Percentiles rank a stretch among this genome's conserved stretches.
Conservation (phyloP, 179 eudicot species). For the Silene coronaria region DNA sequence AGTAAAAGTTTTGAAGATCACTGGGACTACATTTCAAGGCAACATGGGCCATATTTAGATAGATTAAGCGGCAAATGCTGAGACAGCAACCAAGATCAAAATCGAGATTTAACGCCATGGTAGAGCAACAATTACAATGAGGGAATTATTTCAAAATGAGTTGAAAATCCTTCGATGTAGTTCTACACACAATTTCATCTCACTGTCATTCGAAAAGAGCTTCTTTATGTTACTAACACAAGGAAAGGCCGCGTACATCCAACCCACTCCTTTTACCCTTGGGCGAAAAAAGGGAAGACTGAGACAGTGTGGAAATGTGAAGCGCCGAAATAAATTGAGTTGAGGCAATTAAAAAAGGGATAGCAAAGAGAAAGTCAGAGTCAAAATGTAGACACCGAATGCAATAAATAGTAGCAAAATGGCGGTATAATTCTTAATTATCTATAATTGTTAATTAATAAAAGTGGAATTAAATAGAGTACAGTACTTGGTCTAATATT, state of each 20-base stretch:
- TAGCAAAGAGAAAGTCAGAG: background rate
- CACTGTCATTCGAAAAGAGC: too few species aligned
- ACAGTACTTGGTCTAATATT: background rate
- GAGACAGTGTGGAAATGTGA: background rate
- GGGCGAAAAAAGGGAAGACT: background rate
- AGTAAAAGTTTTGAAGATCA: background rate
- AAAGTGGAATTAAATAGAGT: background rate
- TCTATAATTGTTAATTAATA: background rate
- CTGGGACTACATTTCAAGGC: background rate
- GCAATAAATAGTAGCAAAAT: background rate
- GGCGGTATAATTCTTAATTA: background rate
- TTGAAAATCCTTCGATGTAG: too few species aligned
- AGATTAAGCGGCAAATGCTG: background rate
- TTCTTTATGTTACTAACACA: too few species aligned
- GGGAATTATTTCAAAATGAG: too few species aligned
- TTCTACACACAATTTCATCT: too few species aligned
- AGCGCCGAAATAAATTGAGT: background rate
- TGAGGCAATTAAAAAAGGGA: background rate
- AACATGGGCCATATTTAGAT: background rate
- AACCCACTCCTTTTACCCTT: too few species aligned
- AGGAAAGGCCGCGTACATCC: too few species aligned
- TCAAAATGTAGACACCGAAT: conserved; percentile 1
- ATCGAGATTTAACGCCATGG: too few species aligned
- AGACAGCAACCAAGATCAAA: too few species aligned
- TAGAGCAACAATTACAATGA: too few species aligned